These are phyloP conservation scores for Hyphopichia fennica DNA, from an alignment of 1,139 yeast genomes.

Conservation along the genomic window DNA sequence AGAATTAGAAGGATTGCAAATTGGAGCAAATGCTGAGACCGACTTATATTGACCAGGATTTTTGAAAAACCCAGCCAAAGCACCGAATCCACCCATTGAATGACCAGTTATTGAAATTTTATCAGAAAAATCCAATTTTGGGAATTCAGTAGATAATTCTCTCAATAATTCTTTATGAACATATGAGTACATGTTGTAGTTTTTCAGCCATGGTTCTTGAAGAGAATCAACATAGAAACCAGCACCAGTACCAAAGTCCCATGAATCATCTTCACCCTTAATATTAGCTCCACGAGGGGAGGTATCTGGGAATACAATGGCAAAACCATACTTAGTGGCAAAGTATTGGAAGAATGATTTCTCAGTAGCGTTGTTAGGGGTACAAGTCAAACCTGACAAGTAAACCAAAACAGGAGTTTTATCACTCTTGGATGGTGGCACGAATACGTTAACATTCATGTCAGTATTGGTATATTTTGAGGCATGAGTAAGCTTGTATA, in stretches of 20 bases:
- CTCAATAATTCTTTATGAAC: constrained; percentile 71
- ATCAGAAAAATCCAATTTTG: constrained; percentile 49
- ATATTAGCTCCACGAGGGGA: constrained; percentile 92
- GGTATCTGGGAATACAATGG: constrained; percentile 91
- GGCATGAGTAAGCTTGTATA: constrained; percentile 72
- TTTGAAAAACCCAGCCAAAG: constrained; percentile 71
- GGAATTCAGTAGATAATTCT: constrained; percentile 45
- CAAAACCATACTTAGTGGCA: constrained; percentile 82
- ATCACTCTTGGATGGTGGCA: constrained; percentile 55
- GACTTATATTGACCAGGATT: constrained; percentile 77
- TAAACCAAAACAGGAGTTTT: constrained; percentile 73
- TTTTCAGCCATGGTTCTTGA: constrained; percentile 62
- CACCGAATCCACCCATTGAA: constrained; percentile 98
- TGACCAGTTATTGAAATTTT: constrained; percentile 84
- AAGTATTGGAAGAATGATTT: constrained; percentile 86
- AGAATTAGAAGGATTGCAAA: constrained; percentile 70
- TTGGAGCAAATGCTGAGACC: constrained; percentile 91
- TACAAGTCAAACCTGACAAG: constrained; percentile 89
- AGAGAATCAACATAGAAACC: constrained; percentile 92
- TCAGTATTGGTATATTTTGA: constrained; percentile 64
- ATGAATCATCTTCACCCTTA: constrained; percentile 78
- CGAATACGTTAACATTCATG: constrained; percentile 81
- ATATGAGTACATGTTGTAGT: constrained; percentile 87
- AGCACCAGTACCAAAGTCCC: constrained; percentile 95
- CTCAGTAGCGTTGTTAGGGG: constrained; percentile 93